These are phyloP conservation scores for Fusarium begoniae DNA, from an alignment of 2,329 filamentous ascomycete species.

Conservation along the genomic window DNA sequence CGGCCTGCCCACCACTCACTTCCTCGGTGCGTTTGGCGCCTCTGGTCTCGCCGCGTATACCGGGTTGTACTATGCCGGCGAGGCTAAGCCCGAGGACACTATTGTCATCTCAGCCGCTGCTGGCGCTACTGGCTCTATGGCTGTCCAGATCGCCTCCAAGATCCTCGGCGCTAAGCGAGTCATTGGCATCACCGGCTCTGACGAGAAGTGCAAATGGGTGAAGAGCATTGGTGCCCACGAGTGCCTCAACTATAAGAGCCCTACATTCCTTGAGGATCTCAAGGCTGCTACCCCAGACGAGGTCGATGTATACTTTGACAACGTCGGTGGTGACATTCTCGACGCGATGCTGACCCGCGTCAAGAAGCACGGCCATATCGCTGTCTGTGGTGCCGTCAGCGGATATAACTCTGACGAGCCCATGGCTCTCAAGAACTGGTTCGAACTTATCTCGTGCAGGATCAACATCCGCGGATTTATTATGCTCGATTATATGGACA, in stretches of 20 bases:
- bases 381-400: constrained; percentile 42
- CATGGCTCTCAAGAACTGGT: constrained; percentile 43
- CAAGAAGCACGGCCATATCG: constrained; percentile 39
- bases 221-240: constrained; percentile 41
- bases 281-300: constrained; percentile 41
- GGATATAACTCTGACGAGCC: constrained; percentile 42
- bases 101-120: constrained; percentile 44
- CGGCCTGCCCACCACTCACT: constrained; percentile 39
- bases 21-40: constrained; percentile 43
- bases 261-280: constrained; percentile 41
- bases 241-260: constrained; percentile 45
- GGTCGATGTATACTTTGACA: constrained; percentile 45
- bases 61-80: constrained; percentile 37
- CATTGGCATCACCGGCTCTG: constrained; percentile 42
- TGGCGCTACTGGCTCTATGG: constrained; percentile 44
- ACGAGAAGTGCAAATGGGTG: constrained; percentile 45
- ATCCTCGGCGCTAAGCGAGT: constrained; percentile 43
- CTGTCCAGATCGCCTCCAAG: constrained; percentile 43
- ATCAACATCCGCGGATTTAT: constrained; percentile 42
- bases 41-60: constrained; percentile 42
- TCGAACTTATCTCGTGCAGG: constrained; percentile 41
- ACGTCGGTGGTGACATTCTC: constrained; percentile 41
- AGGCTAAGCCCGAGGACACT: constrained; percentile 43
- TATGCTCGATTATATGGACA: constrained; percentile 45
- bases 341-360: constrained; percentile 43